phyloP scores from a whole-genome alignment of 2,329 filamentous ascomycete genomes.

The Calonectria pseudoturangicola region DNA sequence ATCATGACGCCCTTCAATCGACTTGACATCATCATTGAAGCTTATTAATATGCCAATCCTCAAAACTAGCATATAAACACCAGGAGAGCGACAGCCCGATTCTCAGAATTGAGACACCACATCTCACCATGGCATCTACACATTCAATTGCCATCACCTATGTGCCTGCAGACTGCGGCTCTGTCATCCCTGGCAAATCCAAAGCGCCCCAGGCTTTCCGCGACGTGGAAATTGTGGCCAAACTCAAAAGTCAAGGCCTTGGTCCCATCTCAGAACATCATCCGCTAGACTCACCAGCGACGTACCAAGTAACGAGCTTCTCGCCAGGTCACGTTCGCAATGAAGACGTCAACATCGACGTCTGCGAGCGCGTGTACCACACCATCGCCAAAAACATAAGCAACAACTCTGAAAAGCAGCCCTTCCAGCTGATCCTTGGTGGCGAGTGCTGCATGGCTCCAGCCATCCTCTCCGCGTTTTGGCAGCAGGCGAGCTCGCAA shows the following conservation, averaged over 20 bases:
- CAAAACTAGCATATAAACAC: background rate
- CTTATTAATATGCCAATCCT: background rate
- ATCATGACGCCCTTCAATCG: background rate
- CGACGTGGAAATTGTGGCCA: slow-evolving; percentile 32
- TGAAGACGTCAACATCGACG: slow-evolving; percentile 43
- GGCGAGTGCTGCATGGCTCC: slow-evolving; percentile 49
- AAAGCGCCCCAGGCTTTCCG: slow-evolving; percentile 48
- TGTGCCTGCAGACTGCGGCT: slow-evolving; percentile 50
- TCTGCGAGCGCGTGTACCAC: slow-evolving; percentile 39
- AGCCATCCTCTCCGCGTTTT: slow-evolving; percentile 42
- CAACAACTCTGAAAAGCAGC: background rate
- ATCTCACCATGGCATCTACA: slow-evolving; percentile 36
- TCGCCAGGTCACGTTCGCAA: slow-evolving; percentile 38
- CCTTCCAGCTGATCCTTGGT: slow-evolving; percentile 46
- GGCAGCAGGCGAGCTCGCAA: slow-evolving; percentile 31
- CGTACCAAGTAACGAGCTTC: slow-evolving; percentile 33
- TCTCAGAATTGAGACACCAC: background rate
- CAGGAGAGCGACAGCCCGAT: fast-evolving
- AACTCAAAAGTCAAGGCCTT: slow-evolving; percentile 28
- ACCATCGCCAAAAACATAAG: slow-evolving; percentile 24
- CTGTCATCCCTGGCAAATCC: slow-evolving; percentile 50
- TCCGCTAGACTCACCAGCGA: slow-evolving; percentile 39
- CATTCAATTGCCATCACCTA: slow-evolving; percentile 40
- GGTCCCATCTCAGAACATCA: slow-evolving; percentile 35
- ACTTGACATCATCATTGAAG: background rate